Conservation (phyloP, 768 basidiomycete species). For the Lactarius vividus region DNA sequence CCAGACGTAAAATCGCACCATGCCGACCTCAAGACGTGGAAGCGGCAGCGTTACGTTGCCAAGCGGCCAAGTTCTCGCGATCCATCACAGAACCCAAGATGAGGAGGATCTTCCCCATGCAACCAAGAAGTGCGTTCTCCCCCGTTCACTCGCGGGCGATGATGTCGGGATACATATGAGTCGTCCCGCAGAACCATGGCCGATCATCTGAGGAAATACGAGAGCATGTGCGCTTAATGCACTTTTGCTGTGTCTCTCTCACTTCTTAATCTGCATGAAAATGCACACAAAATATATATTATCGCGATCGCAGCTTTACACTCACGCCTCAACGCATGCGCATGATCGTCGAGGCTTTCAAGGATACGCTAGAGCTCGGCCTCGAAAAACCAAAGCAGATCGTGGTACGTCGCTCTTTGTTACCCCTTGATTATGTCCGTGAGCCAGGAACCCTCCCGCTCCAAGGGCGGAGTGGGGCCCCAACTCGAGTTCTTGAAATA, state of each 20-base stretch:
- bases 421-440: slow-evolving; percentile 1
- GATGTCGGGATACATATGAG: slow-evolving; percentile 18
- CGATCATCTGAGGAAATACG: slow-evolving; percentile 89
- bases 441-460: not conserved
- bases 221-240: slow-evolving; percentile 62
- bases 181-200: slow-evolving; percentile 74
- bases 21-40: slow-evolving; percentile 73
- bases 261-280: not conserved
- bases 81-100: slow-evolving; percentile 86
- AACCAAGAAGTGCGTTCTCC: slow-evolving; percentile 73
- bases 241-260: slow-evolving; percentile 9
- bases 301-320: slow-evolving; percentile 57
- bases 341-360: slow-evolving; percentile 96
- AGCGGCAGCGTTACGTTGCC: slow-evolving; percentile 72
- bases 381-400: slow-evolving; percentile 78
- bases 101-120: slow-evolving; percentile 89
- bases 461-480: not conserved
- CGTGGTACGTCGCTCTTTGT: slow-evolving; percentile 58
- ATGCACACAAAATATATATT: slow-evolving; percentile 11
- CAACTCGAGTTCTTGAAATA: not conserved
- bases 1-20: slow-evolving; percentile 31
- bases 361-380: slow-evolving; percentile 86
- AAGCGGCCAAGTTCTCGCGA: slow-evolving; percentile 74
- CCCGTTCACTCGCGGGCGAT: slow-evolving; percentile 15
- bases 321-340: slow-evolving; percentile 89